phyloP scores from a whole-genome alignment of 2,329 filamentous ascomycete species.

The Emericellopsis cladophorae region DNA sequence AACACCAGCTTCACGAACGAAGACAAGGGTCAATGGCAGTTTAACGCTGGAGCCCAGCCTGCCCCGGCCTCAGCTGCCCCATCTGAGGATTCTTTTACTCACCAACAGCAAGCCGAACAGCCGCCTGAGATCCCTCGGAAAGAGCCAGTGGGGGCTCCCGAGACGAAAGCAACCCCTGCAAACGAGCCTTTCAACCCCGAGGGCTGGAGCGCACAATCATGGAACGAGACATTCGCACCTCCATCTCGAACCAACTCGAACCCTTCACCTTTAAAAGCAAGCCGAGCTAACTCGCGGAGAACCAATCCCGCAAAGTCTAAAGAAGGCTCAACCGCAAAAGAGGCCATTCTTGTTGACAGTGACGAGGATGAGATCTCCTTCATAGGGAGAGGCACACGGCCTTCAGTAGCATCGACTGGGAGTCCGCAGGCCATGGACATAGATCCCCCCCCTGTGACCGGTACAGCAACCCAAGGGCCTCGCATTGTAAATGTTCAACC shows the following conservation, averaged over 20 bases:
- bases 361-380: slow-evolving; percentile 29
- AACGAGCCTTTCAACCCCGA: slow-evolving; percentile 32
- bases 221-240: slow-evolving; percentile 40
- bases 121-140: neutral
- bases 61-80: slow-evolving; percentile 11
- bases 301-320: slow-evolving; percentile 43
- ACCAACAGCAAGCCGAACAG: neutral
- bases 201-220: slow-evolving; percentile 42
- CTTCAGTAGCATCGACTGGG: slow-evolving; percentile 14
- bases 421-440: slow-evolving; percentile 55
- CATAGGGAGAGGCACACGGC: slow-evolving; percentile 18
- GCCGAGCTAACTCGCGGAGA: slow-evolving; percentile 40
- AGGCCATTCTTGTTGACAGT: slow-evolving; percentile 32
- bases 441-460: slow-evolving; percentile 32
- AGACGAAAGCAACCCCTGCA: neutral
- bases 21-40: slow-evolving; percentile 33
- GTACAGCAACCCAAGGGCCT: slow-evolving; percentile 12
- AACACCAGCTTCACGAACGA: slow-evolving; percentile 46
- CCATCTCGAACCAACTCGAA: slow-evolving; percentile 19
- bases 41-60: slow-evolving; percentile 32
- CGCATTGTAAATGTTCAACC: slow-evolving; percentile 47
- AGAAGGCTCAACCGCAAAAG: slow-evolving; percentile 16
- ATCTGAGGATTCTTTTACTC: neutral
- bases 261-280: slow-evolving; percentile 29
- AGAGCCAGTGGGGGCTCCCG: neutral